Base-by-base conservation (phyloP, 306 rosid species). In the Prinsepia uniflora region DNA sequence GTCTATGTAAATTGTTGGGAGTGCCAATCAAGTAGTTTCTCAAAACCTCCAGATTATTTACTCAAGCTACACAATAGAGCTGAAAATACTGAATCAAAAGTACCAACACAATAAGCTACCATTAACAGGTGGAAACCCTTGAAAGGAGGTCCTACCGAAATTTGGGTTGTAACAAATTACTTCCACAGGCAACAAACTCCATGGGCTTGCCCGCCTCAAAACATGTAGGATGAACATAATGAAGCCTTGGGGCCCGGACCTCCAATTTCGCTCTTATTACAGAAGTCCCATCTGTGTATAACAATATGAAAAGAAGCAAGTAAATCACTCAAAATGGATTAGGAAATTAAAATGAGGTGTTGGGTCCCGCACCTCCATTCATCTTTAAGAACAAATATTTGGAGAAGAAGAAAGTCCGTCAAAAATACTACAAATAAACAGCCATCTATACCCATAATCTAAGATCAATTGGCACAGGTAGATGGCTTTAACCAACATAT, bases 171-270 rank as follows among this genome's bases (percentile, higher is more conserved):
- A 76, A 75, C 80, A 95, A 81, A 84, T 91, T 87, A 80, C 96
- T 87, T 68, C 97, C 99, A 82, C 99, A 95, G 52, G 90, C 99
- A 41, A 87, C 82, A 82, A 95, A 87, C 72, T 95, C 96, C 96
- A 95, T 82, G 48, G 99, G 92, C 76, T 89, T 91, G 45, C 99
- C 99, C 59, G 97, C 99, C 83, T 95, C 99, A 68, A 95, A 95
- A 85, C 76, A 87, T 50, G 81, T 81, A 71, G 99, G 99, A 76
- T 91, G 91, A 74, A 91, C 75, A 71, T 87, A 87, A 84, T 95
- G 97, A 82, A 95, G 96, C 82, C 79, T 95, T 58, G 99, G 99
- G 42, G 93, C 86, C 59, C 42, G 82, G 68, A 75, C 59, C 77
- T 82, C 83, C 79, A 76, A 83, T 84, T 86, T 76, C 10, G 86